Evolutionary conservation across 2,329 filamentous ascomycete species (phyloP).

Genomic region (Pseudogymnoascus sp.): DNA sequence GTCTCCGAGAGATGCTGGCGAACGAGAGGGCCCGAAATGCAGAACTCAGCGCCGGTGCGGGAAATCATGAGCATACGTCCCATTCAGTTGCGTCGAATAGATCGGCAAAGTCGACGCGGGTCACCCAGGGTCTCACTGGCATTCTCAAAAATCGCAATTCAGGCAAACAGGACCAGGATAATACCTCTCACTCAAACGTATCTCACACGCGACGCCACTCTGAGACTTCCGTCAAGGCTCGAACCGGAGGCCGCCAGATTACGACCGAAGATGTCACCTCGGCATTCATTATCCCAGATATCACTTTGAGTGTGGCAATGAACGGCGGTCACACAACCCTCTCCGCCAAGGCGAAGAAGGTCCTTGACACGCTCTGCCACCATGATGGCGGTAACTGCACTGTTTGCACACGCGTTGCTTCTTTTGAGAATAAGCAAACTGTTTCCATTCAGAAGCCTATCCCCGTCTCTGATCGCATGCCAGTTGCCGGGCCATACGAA

Average conservation of each 20-base stretch:
- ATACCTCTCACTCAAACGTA: constrained; percentile 6
- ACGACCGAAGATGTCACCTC: constrained; percentile 49
- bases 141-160: constrained; percentile 11
- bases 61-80: neutral
- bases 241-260: constrained; percentile 27
- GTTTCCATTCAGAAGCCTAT: constrained; percentile 56
- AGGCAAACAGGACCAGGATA: neutral
- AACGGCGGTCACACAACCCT: constrained; percentile 36
- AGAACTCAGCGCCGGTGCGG: neutral
- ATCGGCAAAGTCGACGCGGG: neutral
- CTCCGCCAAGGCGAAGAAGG: constrained; percentile 43
- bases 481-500: constrained; percentile 34
- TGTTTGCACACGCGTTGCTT: constrained; percentile 47
- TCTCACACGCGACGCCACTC: constrained; percentile 20
- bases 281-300: constrained; percentile 50
- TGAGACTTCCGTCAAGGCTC: constrained; percentile 25
- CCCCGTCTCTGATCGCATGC: constrained; percentile 55
- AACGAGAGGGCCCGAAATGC: constrained; percentile 9
- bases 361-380: constrained; percentile 45
- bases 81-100: neutral
- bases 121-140: neutral
- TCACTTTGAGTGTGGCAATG: constrained; percentile 41
- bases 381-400: constrained; percentile 51
- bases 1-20: constrained; percentile 9
- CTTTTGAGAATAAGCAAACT: constrained; percentile 39